Evolutionary conservation across 257 asterid genomes (phyloP).

Genomic region (Capsicum chinense): DNA sequence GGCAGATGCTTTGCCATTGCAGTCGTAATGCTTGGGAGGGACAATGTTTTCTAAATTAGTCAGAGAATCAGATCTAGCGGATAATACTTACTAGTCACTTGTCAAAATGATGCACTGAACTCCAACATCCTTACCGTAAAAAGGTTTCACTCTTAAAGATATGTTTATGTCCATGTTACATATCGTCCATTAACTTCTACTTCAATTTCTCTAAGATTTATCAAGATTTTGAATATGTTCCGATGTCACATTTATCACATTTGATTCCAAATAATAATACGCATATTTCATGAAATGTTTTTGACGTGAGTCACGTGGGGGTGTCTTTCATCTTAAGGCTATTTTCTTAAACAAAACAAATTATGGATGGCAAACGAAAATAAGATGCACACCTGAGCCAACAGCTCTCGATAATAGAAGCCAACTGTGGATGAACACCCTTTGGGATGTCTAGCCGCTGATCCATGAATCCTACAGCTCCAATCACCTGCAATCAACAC

Average conservation of each 20-base stretch:
- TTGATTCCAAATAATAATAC: not conserved
- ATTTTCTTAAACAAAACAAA: constrained; percentile 4
- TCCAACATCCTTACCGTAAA: not conserved
- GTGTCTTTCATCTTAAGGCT: not conserved
- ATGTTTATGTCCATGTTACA: not conserved
- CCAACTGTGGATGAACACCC: constrained; percentile 78
- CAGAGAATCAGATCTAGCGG: not conserved
- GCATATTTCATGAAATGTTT: not conserved
- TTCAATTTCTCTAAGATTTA: not conserved
- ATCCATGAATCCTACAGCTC: constrained; percentile 96
- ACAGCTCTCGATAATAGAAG: constrained; percentile 83
- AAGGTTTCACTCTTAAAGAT: not conserved
- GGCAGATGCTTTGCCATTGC: not conserved
- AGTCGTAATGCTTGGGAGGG: not conserved
- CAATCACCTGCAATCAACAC: constrained; percentile 70
- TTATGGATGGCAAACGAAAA: not conserved
- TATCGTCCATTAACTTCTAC: not conserved
- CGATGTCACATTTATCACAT: not conserved
- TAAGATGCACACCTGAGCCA: constrained; percentile 68
- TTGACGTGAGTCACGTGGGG: not conserved
- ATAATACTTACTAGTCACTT: not conserved
- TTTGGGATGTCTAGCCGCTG: constrained; percentile 81
- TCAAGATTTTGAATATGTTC: not conserved
- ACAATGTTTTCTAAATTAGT: not conserved
- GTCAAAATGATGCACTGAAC: not conserved